Base-by-base conservation (phyloP, 495 filamentous ascomycete species). In the Aspergillus egyptiacus region DNA sequence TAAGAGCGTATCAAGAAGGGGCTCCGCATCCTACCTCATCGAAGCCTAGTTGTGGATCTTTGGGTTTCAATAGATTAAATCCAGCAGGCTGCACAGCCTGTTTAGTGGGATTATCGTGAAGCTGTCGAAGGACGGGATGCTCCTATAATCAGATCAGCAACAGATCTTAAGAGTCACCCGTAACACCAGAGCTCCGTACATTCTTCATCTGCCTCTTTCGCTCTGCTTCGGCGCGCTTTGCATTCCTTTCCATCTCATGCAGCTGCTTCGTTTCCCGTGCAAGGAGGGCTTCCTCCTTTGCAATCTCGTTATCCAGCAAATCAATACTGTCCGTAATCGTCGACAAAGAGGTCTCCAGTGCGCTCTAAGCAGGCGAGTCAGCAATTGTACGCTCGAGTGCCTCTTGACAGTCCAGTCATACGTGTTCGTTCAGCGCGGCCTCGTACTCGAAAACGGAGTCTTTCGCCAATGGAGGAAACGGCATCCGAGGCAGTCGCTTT, bases 381-480 rank as follows among this genome's bases (percentile, higher is more conserved):
- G 51, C 30, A 46, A 13, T 15, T 44, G 0, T 13, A 11, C 2
- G 13, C 11, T 27, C 13, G 4, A 4, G 6, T 40, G 22, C 31
- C 9, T 20, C 11, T 18, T 17, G 14, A 22, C n/a, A n/a, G n/a
- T 30, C 3, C 8, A 49, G 6, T 48, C 69, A 30, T 61, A 77
- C 77, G 57, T 80, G 80, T 51, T 77, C 73, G 61, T 80, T 75
- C 8, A 80, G 54, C 17, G 80, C 72, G 53, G 72, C 72, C 44
- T 84, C 80, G 46, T 78, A 76, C 54, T 84, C 76, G 53, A 86
- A 84, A 51, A 75, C 67, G 0, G 71, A 63, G 25, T 78, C 79
- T 48, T 73, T 77, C 5, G 77, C 72, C 34, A 71, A 64, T 6
- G 73, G 77, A 2, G 82, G 82, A 50, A 86, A 82, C 24, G 78